Base-by-base conservation (phyloP, 2,329 filamentous ascomycete genomes). In the Sordariomycetes sp. region DNA sequence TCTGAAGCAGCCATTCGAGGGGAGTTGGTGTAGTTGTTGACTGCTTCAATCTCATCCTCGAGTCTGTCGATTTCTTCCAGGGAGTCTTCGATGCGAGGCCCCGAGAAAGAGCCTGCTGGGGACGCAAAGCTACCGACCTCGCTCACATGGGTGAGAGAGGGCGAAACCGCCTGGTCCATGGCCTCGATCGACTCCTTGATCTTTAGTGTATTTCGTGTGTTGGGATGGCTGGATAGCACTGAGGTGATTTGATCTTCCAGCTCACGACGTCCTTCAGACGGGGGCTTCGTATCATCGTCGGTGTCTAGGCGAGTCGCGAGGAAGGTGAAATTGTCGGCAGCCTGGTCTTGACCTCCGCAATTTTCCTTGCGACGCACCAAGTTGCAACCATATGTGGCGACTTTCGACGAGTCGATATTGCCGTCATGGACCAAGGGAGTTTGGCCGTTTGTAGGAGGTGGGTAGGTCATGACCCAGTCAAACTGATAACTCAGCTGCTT, bases 51-150 rank as follows among this genome's bases (percentile, higher is more conserved):
- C 32, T 77, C 64, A 21, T 80, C 75, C 42, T 80, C 74, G 12
- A 80, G 59, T 39, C 63, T 61, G 46, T 80, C 76, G 15, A 80
- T 58, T 41, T 73, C 74, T 48, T 77, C 75, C 8, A 80, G 57
- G 2, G 75, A 79, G 47, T 79, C 75, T 47, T 80, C 76, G 32
- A 80, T 79, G 14, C 72, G 68, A 18, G 66, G 57, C 10, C 61
- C 55, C 1, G 44, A 59, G 39, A 46, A 51, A 6, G 53, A 58
- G 1, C 47, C 53, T 6, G 47, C 34, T 19, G 45, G 43, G 17
- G 55, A 54, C 14, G 51, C 53, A 40, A 61, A 58, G 31, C 51
- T 60, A 32, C 51, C 43, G 38, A 51, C 45, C 30, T 58, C 46
- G 36, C 54, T 49, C 36, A 48, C 40, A 14, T 46, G 41, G 6